These are phyloP conservation scores for Penicillium sp. DNA, from an alignment of 2,329 filamentous ascomycete species.

Conservation along the genomic window DNA sequence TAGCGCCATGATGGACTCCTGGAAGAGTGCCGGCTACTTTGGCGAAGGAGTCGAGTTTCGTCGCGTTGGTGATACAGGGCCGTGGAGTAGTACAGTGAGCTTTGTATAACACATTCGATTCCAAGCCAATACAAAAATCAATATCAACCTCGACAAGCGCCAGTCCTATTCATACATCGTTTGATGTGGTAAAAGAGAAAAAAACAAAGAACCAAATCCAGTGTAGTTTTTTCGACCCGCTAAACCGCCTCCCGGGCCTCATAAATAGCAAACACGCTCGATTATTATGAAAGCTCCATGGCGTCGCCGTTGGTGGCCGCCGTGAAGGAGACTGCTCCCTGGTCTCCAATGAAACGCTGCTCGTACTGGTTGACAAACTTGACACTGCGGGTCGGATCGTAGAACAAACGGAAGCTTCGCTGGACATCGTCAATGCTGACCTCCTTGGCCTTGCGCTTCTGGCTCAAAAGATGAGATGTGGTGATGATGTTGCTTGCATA, in stretches of 20 bases:
- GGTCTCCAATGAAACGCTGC: constrained; percentile 86
- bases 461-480: constrained; percentile 80
- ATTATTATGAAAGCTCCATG: constrained; percentile 63
- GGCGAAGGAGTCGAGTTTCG: constrained; percentile 78
- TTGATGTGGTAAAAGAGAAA: constrained; percentile 28
- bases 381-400: constrained; percentile 81
- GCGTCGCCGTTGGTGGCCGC: constrained; percentile 56
- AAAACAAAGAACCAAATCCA: constrained; percentile 20
- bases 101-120: constrained; percentile 49
- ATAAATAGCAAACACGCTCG: constrained; percentile 13
- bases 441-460: constrained; percentile 81
- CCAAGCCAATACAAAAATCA: constrained; percentile 21
- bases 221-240: constrained; percentile 20
- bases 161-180: constrained; percentile 40
- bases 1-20: constrained; percentile 77
- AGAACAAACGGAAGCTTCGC: constrained; percentile 90
- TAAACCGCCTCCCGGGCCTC: constrained; percentile 11
- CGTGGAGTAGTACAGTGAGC: constrained; percentile 53
- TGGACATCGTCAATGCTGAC: constrained; percentile 86
- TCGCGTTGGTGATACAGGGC: constrained; percentile 53
- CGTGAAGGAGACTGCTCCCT: constrained; percentile 72
- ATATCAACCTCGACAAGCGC: constrained; percentile 31
- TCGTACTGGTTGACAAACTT: constrained; percentile 89
- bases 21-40: constrained; percentile 91
- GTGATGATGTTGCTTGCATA: constrained; percentile 99